These are phyloP conservation scores for Geotrichum cucujoidarum DNA, from an alignment of 1,139 yeast species.

Conservation along the genomic window DNA sequence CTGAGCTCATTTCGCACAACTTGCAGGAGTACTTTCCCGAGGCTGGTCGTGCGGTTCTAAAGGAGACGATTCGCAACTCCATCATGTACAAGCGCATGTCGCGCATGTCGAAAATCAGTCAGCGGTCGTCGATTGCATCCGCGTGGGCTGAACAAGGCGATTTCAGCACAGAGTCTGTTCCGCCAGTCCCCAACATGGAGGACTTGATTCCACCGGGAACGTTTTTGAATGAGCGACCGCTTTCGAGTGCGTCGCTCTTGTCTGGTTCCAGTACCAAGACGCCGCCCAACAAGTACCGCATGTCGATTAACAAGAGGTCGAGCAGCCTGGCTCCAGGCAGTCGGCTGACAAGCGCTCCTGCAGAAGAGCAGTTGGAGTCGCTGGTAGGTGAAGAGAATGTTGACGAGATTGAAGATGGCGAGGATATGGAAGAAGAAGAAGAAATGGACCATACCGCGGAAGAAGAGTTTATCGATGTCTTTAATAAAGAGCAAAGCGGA, in stretches of 20 bases:
- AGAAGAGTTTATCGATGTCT: conserved; percentile 38
- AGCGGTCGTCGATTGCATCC: conserved; percentile 33
- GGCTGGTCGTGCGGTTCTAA: conserved; percentile 65
- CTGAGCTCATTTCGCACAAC: conserved; percentile 85
- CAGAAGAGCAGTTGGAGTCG: not conserved
- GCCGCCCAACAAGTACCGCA: not conserved
- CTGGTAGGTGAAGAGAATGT: conserved; percentile 6
- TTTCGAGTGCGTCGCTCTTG: conserved; percentile 1
- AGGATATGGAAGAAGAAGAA: not conserved
- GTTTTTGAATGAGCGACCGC: not conserved
- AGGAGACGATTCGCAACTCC: conserved; percentile 78
- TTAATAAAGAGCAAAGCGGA: conserved; percentile 44
- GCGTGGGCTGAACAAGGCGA: conserved; percentile 24
- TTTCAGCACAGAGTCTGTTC: conserved; percentile 30
- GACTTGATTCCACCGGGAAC: conserved; percentile 6
- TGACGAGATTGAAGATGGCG: not conserved
- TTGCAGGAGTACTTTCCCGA: conserved; percentile 89
- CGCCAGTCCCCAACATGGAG: conserved; percentile 31
- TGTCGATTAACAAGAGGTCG: not conserved
- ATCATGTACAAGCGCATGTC: conserved; percentile 66
- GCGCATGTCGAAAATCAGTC: conserved; percentile 32
- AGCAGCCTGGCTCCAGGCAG: not conserved
- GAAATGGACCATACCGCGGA: conserved; percentile 19
- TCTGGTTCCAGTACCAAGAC: conserved; percentile 5
- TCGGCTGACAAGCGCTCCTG: conserved; percentile 12